phyloP scores from a whole-genome alignment of 768 basidiomycete species.

The Suillus ampliporus region DNA sequence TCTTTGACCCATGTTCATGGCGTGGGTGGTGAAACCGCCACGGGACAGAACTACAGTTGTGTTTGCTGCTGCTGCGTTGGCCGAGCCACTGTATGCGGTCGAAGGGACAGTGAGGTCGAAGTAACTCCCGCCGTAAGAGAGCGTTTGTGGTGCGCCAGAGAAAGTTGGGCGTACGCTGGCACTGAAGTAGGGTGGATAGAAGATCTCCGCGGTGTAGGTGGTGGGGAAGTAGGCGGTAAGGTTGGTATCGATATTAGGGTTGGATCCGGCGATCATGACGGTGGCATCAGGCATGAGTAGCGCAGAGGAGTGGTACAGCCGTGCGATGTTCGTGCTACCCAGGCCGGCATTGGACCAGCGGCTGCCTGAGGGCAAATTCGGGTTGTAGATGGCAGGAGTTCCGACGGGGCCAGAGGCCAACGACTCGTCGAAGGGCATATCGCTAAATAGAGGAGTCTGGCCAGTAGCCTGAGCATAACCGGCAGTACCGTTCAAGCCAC shows the following conservation, averaged over 20 bases:
- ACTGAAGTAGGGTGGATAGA: slow-evolving; percentile 91
- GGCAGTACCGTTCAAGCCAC: slow-evolving; percentile 85
- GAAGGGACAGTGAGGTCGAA: slow-evolving; percentile 80
- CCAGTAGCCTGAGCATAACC: slow-evolving; percentile 74
- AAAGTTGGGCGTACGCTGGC: slow-evolving; percentile 71
- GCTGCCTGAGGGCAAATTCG: slow-evolving; percentile 67
- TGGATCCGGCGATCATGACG: slow-evolving; percentile 89
- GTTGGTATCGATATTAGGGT: slow-evolving; percentile 89
- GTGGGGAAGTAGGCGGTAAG: slow-evolving; percentile 68
- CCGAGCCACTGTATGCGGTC: slow-evolving; percentile 64
- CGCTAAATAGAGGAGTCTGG: slow-evolving; percentile 40
- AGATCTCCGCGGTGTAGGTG: slow-evolving; percentile 82
- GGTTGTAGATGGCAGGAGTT: slow-evolving; percentile 85
- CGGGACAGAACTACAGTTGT: slow-evolving; percentile 81
- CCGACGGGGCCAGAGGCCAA: slow-evolving; percentile 82
- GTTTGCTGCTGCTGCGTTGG: slow-evolving; percentile 74
- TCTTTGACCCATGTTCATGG: slow-evolving; percentile 89
- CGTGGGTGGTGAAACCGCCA: slow-evolving; percentile 86
- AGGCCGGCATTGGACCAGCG: slow-evolving; percentile 78
- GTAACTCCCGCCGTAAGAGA: slow-evolving; percentile 82
- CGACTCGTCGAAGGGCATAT: slow-evolving; percentile 75
- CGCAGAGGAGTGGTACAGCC: slow-evolving; percentile 92
- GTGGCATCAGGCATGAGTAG: slow-evolving; percentile 89
- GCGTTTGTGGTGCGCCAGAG: slow-evolving; percentile 67
- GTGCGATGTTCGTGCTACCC: slow-evolving; percentile 63